Evolutionary conservation across 768 basidiomycete genomes (phyloP).

Genomic region (Trametes elegans): DNA sequence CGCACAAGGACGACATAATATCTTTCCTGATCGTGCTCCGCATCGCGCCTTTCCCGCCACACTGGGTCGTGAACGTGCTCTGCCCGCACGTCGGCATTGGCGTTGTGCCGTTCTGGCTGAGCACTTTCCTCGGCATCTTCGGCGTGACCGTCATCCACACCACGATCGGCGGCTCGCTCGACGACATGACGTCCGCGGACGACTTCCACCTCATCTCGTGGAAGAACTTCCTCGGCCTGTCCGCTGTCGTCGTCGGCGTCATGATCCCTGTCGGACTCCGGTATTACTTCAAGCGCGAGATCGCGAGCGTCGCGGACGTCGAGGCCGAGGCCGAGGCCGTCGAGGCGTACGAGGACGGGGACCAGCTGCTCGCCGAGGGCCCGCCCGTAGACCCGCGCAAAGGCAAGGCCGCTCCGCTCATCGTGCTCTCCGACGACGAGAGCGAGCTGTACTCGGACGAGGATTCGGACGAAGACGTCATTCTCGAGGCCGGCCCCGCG

Average conservation of each 20-base stretch:
- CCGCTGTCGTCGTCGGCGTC: constrained; percentile 87
- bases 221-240: constrained; percentile 83
- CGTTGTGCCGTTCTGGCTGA: constrained; percentile 82
- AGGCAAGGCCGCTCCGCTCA: constrained; percentile 34
- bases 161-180: constrained; percentile 88
- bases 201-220: constrained; percentile 95
- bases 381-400: constrained; percentile 46
- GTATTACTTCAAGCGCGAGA: constrained; percentile 74
- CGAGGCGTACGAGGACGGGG: constrained; percentile 31
- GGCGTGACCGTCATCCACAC: constrained; percentile 94
- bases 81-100: constrained; percentile 92
- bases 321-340: constrained; percentile 34
- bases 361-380: constrained; percentile 55
- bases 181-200: constrained; percentile 90
- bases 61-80: constrained; percentile 94
- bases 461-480: constrained; percentile 65
- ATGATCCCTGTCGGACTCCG: constrained; percentile 89
- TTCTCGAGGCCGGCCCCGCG: constrained; percentile 74
- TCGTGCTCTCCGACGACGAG: constrained; percentile 36
- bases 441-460: constrained; percentile 38
- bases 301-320: constrained; percentile 38
- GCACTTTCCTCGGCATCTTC: constrained; percentile 86
- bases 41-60: constrained; percentile 91
- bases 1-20: constrained; percentile 80
- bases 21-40: constrained; percentile 94